Percentiles rank a stretch among this genome's conserved stretches.
phyloP scores from a whole-genome alignment of 306 rosid genomes.

The Fragaria iinumae region DNA sequence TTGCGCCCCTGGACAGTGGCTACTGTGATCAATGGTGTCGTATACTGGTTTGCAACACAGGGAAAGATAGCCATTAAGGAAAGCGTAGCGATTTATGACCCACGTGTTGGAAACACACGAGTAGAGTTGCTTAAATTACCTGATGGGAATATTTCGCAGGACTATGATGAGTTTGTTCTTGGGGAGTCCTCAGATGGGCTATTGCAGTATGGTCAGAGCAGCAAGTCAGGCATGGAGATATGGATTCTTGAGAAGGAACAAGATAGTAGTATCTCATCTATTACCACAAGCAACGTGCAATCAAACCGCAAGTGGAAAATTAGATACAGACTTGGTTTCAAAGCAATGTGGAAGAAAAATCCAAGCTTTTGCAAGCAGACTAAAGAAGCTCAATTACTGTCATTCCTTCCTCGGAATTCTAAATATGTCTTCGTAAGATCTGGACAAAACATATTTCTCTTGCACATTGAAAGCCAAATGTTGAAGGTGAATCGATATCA shows the following conservation, averaged over 20 bases:
- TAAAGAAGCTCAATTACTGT: conserved; percentile 59
- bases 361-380: conserved; percentile 42
- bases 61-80: conserved; percentile 28
- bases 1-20: conserved; percentile 63
- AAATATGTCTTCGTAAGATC: conserved; percentile 50
- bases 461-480: conserved; percentile 44
- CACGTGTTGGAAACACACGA: conserved; percentile 53
- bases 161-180: conserved; percentile 62
- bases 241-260: conserved; percentile 61
- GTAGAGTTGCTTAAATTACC: conserved; percentile 55
- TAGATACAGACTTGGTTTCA: conserved; percentile 47
- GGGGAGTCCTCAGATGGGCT: conserved; percentile 76
- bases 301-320: conserved; percentile 43
- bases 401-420: conserved; percentile 59
- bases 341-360: conserved; percentile 54
- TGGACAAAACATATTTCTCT: conserved; percentile 49
- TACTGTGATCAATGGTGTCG: conserved; percentile 57
- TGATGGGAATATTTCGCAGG: conserved; percentile 44
- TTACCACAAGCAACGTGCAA: conserved; percentile 27
- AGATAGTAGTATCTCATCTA: conserved; percentile 23
- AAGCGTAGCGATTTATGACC: conserved; percentile 65
- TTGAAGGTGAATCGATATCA: conserved; percentile 46
- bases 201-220: conserved; percentile 77
- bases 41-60: conserved; percentile 70
- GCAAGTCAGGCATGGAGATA: conserved; percentile 59